Percentiles rank a stretch among this genome's conserved stretches.
Conservation (phyloP, 202 grass and related monocot species). For the Bolboschoenoplectus hybrid region DNA sequence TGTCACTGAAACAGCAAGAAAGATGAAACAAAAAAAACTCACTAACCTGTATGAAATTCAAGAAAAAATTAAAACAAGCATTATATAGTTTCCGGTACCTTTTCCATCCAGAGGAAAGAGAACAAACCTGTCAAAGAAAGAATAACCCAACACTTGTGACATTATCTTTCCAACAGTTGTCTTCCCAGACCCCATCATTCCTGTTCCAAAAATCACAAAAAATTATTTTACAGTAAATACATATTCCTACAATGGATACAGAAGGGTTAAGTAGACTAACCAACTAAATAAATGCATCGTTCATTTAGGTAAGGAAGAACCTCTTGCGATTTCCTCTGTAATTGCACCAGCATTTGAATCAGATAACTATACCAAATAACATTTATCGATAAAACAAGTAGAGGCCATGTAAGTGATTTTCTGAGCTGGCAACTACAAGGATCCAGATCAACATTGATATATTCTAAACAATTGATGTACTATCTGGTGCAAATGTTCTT, state of each 20-base stretch:
- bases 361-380: conserved; percentile 23
- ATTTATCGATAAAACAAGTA: conserved; percentile 1
- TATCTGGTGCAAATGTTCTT: neutral
- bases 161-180: conserved; percentile 96
- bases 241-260: neutral
- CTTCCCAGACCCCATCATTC: conserved; percentile 99
- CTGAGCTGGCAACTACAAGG: neutral
- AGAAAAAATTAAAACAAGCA: neutral
- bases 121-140: conserved; percentile 93
- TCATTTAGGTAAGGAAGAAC: conserved; percentile 73
- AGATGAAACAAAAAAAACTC: conserved; percentile 17
- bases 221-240: neutral
- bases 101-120: conserved; percentile 29
- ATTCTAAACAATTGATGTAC: neutral
- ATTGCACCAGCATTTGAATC: conserved; percentile 35
- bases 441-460: neutral
- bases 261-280: conserved; percentile 51
- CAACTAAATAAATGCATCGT: conserved; percentile 84
- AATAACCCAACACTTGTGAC: conserved; percentile 91
- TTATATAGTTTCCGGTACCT: conserved; percentile 28
- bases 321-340: conserved; percentile 80
- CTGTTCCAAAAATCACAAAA: conserved; percentile 45
- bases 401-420: neutral
- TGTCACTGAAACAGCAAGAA: conserved; percentile 60
- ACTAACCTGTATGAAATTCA: conserved; percentile 27